Evolutionary conservation across 108 stramenopile genomes (phyloP).

Genomic region (Phaeodactylum tricornutum): DNA sequence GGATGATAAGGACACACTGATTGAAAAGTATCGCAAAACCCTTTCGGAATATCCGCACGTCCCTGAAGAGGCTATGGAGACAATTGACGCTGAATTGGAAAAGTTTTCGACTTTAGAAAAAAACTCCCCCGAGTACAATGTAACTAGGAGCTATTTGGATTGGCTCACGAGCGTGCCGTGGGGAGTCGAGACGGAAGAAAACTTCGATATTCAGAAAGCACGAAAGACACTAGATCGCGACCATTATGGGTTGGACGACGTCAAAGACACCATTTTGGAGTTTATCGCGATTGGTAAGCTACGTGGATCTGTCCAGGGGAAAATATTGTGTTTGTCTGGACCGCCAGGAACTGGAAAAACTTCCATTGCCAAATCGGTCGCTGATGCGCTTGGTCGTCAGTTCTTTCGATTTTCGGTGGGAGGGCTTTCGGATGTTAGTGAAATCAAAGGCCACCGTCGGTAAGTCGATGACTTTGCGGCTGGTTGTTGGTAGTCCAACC

Average conservation of each 20-base stretch:
- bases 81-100: slow-evolving; percentile 85
- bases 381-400: slow-evolving; percentile 81
- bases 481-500: no score
- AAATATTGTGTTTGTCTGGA: slow-evolving; percentile 91
- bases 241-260: slow-evolving; percentile 96
- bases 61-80: slow-evolving; percentile 59
- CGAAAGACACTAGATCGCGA: slow-evolving; percentile 73
- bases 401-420: slow-evolving; percentile 97
- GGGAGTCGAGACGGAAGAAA: slow-evolving; percentile 77
- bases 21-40: slow-evolving; percentile 84
- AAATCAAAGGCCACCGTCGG: slow-evolving; percentile 94
- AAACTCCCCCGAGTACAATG: slow-evolving; percentile 94
- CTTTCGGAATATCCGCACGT: slow-evolving; percentile 53
- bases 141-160: slow-evolving; percentile 92
- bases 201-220: slow-evolving; percentile 78
- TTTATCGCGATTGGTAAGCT: slow-evolving; percentile 98
- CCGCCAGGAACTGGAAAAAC: slow-evolving; percentile 91
- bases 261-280: slow-evolving; percentile 93
- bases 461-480: no score
- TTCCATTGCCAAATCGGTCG: slow-evolving; percentile 87
- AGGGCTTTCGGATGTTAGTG: slow-evolving; percentile 88
- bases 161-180: slow-evolving; percentile 94
- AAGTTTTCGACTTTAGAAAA: slow-evolving; percentile 88
- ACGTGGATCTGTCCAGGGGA: slow-evolving; percentile 86
- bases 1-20: slow-evolving; percentile 92